Base-by-base conservation (phyloP, 2,329 filamentous ascomycete genomes). In the Pyrenochaeta sp. region DNA sequence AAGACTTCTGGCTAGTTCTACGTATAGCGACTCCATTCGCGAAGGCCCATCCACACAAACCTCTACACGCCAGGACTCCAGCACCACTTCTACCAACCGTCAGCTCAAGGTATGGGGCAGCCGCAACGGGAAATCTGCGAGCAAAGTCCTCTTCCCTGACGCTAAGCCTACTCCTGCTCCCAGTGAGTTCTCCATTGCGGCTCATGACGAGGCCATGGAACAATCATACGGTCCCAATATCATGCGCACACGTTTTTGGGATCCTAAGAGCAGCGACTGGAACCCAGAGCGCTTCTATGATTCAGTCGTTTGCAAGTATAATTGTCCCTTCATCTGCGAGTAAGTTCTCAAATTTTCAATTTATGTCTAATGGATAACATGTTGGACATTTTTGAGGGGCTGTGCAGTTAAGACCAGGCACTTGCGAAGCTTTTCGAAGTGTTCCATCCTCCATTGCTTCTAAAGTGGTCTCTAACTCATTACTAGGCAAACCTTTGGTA, bases 261-360 rank as follows among this genome's bases (percentile, higher is more conserved):
- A 89, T 54, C 86, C 87, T 0, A 62, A 78, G 3, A 78, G 81
- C 49, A 72, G 72, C 0, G 73, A 78, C 9, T 89, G 85, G 73
- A 79, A 83, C 42, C 72, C 79, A 0, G 73, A 78, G 1, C 73
- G 76, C 5, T 88, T 87, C 76, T 81, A 71, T 54, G 76, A 82
- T 40, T 51, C 72, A 0, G 72, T 80, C 30, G 75, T 79, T 1
- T 69, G 76, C 45, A 79, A 76, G 48, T 90, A 81, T 75, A 78
- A 73, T 52, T 90, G 88, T 53, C 87, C 87, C 0, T 81, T 84
- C 54, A 64, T 71, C 2, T 90, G 88, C 81, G 74, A 77, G 81
- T 85, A 77, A 78, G 72, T 67, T 5, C 7, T n/a, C 27, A n/a
- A 13, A 22, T 3, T 12, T 2, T 44, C 9, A 3, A 36, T 36